phyloP scores from a whole-genome alignment of 768 basidiomycete genomes.

The Mycena maculata region DNA sequence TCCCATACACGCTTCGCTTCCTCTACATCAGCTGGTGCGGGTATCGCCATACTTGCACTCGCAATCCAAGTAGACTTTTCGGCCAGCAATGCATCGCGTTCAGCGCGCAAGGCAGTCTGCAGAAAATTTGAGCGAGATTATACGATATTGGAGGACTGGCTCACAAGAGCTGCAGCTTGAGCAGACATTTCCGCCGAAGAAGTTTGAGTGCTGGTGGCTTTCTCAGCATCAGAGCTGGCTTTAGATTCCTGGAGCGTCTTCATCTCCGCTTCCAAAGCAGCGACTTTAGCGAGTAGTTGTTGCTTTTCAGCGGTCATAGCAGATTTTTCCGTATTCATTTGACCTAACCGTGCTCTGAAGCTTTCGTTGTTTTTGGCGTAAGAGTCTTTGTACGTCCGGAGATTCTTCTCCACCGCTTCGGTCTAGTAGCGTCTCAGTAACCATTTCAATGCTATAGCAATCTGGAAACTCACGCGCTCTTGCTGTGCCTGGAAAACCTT shows the following conservation, averaged over 20 bases:
- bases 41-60: conserved; percentile 43
- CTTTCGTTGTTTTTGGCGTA: conserved; percentile 37
- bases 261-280: conserved; percentile 50
- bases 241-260: conserved; percentile 44
- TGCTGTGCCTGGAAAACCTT: conserved; percentile 42
- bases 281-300: conserved; percentile 52
- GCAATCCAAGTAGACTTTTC: conserved; percentile 64
- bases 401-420: conserved; percentile 54
- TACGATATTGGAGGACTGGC: conserved; percentile 27
- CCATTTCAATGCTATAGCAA: not conserved
- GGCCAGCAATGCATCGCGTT: conserved; percentile 70
- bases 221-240: conserved; percentile 37
- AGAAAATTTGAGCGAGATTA: conserved; percentile 9
- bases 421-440: conserved; percentile 45
- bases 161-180: conserved; percentile 53
- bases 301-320: conserved; percentile 52
- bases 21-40: conserved; percentile 41
- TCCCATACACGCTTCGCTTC: conserved; percentile 60
- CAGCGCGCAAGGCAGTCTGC: conserved; percentile 64
- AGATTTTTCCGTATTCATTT: conserved; percentile 50
- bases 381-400: conserved; percentile 49
- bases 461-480: conserved; percentile 43
- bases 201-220: conserved; percentile 30
- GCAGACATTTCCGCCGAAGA: conserved; percentile 42
- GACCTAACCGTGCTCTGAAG: conserved; percentile 45